Conservation (phyloP, 2,329 filamentous ascomycete genomes). For the Pseudocercospora eumusae region DNA sequence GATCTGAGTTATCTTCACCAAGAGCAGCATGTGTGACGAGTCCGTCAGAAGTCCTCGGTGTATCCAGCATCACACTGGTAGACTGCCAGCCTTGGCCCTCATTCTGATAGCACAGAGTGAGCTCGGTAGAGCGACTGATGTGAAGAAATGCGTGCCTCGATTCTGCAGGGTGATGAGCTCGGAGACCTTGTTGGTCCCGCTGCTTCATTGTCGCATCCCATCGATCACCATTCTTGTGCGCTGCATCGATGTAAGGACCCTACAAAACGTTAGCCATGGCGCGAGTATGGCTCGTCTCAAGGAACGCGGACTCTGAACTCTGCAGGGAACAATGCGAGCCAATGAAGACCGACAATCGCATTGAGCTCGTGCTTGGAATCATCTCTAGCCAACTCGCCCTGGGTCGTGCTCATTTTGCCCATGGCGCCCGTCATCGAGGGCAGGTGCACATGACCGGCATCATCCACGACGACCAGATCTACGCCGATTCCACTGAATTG, state of each 20-base stretch:
- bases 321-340: slow-evolving; percentile 60
- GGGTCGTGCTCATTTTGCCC: slow-evolving; percentile 64
- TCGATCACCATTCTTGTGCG: slow-evolving; percentile 44
- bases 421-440: slow-evolving; percentile 70
- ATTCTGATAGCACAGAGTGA: slow-evolving; percentile 78
- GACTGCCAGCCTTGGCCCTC: slow-evolving; percentile 69
- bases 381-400: slow-evolving; percentile 65
- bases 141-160: slow-evolving; percentile 74
- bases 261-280: slow-evolving; percentile 33
- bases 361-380: slow-evolving; percentile 68
- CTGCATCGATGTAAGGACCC: slow-evolving; percentile 40
- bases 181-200: slow-evolving; percentile 58
- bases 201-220: slow-evolving; percentile 72
- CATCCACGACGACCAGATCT: slow-evolving; percentile 82
- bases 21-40: slow-evolving; percentile 74
- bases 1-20: slow-evolving; percentile 58
- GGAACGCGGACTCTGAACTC: slow-evolving; percentile 35
- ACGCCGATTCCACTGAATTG: slow-evolving; percentile 76
- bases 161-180: slow-evolving; percentile 71
- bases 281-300: slow-evolving; percentile 20
- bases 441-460: slow-evolving; percentile 73
- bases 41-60: slow-evolving; percentile 52
- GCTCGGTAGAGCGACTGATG: slow-evolving; percentile 70
- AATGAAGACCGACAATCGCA: slow-evolving; percentile 79
- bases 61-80: slow-evolving; percentile 64